Percentiles rank a stretch among this genome's conserved stretches.
phyloP scores from a whole-genome alignment of 331 rosid genomes.

The Quercus phellos region DNA sequence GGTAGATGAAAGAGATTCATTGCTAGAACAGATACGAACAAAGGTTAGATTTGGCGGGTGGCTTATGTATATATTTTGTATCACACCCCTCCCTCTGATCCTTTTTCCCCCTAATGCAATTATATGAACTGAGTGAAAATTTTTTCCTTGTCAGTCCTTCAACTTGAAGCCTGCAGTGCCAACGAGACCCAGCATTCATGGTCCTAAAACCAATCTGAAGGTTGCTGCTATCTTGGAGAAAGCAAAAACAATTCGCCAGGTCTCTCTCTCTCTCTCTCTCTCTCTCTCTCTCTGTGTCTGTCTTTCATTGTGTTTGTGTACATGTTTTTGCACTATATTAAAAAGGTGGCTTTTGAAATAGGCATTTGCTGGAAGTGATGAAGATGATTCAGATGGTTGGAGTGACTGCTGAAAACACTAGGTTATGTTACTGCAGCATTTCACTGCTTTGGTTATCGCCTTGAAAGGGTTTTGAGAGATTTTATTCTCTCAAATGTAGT shows the following conservation, averaged over 20 bases:
- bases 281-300: not conserved
- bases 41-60: conserved; percentile 52
- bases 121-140: not conserved
- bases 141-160: conserved; percentile 63
- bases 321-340: not conserved
- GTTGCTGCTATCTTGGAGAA: conserved; percentile 90
- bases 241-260: conserved; percentile 97
- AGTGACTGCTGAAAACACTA: conserved; percentile 52
- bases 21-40: conserved; percentile 78
- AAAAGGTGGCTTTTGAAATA: conserved; percentile 28
- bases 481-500: conserved; percentile 2
- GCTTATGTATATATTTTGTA: not conserved
- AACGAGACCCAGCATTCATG: conserved; percentile 59
- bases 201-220: conserved; percentile 79
- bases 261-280: conserved; percentile 25
- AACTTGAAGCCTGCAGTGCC: conserved; percentile 71
- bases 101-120: not conserved
- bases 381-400: conserved; percentile 80
- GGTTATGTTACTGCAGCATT: not conserved
- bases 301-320: not conserved
- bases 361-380: conserved; percentile 95
- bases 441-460: conserved; percentile 11
- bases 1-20: conserved; percentile 72
- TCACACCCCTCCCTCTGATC: not conserved
- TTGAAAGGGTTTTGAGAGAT: conserved; percentile 11